phyloP scores from a whole-genome alignment of 164 flowering plant genomes.

The Malania oleifera region DNA sequence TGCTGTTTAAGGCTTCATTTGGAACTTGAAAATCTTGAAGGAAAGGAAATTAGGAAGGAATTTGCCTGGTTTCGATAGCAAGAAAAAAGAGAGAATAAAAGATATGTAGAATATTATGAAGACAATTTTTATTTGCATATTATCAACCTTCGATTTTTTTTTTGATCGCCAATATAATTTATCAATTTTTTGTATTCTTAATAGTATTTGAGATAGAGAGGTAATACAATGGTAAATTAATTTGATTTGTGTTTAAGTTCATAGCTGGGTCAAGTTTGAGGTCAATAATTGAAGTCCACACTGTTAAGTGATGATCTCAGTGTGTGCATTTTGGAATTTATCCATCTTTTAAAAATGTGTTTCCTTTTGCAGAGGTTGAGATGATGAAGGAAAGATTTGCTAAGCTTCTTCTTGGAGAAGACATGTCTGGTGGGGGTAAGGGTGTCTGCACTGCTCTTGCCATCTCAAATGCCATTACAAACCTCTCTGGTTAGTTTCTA shows the following conservation, averaged over 20 bases:
- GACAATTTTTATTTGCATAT: too few relatives aligned
- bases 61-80: too few relatives aligned
- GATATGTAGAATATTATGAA: too few relatives aligned
- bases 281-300: background rate
- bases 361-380: conserved; percentile 52
- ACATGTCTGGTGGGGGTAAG: conserved; percentile 81
- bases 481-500: conserved; percentile 50
- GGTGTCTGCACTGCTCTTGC: conserved; percentile 82
- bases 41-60: too few relatives aligned
- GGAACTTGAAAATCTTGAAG: too few relatives aligned
- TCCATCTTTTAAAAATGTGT: too few relatives aligned
- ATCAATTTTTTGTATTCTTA: background rate
- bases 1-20: too few relatives aligned
- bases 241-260: background rate
- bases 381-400: conserved; percentile 84
- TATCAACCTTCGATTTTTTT: too few relatives aligned
- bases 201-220: too few relatives aligned
- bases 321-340: background rate
- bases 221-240: too few relatives aligned
- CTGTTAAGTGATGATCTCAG: background rate
- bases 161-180: too few relatives aligned
- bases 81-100: too few relatives aligned
- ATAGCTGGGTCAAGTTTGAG: background rate
- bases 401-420: conserved; percentile 71
- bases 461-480: conserved; percentile 80